Base-by-base conservation (phyloP, 2,329 filamentous ascomycete species). In the Dendryphion nanum region DNA sequence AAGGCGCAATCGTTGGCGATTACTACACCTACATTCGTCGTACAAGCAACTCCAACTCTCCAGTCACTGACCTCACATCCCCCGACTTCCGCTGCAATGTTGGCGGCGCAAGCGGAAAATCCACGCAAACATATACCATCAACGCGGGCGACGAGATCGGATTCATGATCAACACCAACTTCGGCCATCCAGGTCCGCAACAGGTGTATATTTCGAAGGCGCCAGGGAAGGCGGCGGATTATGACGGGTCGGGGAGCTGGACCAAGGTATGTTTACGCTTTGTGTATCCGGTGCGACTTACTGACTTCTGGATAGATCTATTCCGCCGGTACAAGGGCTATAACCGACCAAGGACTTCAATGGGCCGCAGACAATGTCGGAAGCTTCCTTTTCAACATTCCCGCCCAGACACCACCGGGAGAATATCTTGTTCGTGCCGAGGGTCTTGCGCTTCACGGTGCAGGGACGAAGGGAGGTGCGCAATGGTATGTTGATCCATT, bases 321-420 rank as follows among this genome's bases (percentile, higher is more conserved):
- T n/a, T n/a, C n/a, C n/a, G n/a, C n/a, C n/a, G n/a, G n/a, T n/a
- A n/a, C n/a, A n/a, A n/a, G n/a, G n/a, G n/a, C n/a, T n/a, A n/a
- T n/a, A n/a, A n/a, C n/a, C n/a, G n/a, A n/a, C n/a, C n/a, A n/a
- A n/a, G n/a, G n/a, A n/a, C n/a, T n/a, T n/a, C n/a, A 61, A 36
- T 74, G 70, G 70, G 70, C 64, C 18, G 71, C 73, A 30, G 70
- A 74, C 51, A 63, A 60, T 50, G 61, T 73, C 57, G 70, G 71
- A 24, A 72, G 68, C 66, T 61, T 68, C 50, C 56, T 55, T 35
- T 61, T 63, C 36, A 57, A 44, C 17, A 56, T 63, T 47, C 60
- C 59, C 6, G 38, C 47, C 10, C 56, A 53, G 28, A 34, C 56
- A 12, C 55, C 59, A 2, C 50, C 58, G 18, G 58, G 58, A 18